Evolutionary conservation across 1,284 basidiomycete species (phyloP), one percentile per base, ranked within the genome.

Genomic region (Pascua sp.): DNA sequence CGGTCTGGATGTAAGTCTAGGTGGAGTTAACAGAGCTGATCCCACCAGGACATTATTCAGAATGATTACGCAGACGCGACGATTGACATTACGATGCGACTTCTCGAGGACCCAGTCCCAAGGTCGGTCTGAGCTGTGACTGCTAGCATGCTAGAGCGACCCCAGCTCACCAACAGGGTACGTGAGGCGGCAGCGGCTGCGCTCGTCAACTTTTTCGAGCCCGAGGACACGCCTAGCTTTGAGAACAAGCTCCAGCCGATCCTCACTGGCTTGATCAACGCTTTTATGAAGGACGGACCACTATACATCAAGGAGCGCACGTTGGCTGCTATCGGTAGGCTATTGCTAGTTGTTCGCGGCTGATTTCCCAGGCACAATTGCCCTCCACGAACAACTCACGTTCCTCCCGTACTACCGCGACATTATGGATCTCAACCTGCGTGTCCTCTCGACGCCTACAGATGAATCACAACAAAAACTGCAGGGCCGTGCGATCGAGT

Each of bases 151-250:
- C 12, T 11, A 40, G 5, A 18, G 11, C 18, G 16, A 9, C 16
- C 3, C 9, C 11, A 32, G 5, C 16, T n/a, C 17, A 39, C 10
- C 13, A 2, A 37, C 65, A 90, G 90, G 37, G 89, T 92, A 0
- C 88, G 90, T 60, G 81, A 88, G 0, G 90, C 92, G 64, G 88
- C 90, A 0, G 88, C 89, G 0, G 86, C 90, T 0, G 88, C 88
- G 0, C 80, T 91, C n/a, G 89, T 91, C 68, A 91, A 91, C 73
- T 91, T 91, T 75, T 92, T 88, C 73, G 87, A 91, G 70, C 87
- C 87, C 42, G 86, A 88, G 38, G 85, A 85, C 62, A 81, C 84
- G n/a, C 82, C 86, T 16, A 85, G 83, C 0, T 81, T 90, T 3
- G 66, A 86, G 1, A 86, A 86, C 0, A 89, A 89, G 70, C 82